Evolutionary conservation across 352 stramenopile genomes (phyloP), one percentile per base, ranked within the genome.

Genomic region (Globisporangium parvum): DNA sequence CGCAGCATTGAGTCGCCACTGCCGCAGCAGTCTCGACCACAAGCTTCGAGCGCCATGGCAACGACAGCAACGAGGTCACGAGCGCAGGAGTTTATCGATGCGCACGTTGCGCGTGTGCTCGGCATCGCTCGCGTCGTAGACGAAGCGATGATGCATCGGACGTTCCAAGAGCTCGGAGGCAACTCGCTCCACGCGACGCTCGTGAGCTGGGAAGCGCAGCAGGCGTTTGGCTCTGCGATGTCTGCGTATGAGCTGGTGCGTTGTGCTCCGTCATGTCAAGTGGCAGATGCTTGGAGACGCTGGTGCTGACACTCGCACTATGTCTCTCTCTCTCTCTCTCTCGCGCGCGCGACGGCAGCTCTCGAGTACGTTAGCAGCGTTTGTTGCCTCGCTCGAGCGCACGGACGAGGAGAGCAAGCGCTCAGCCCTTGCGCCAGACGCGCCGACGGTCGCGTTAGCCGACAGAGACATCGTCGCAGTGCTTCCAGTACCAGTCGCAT

Each of bases 111-210:
- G 12, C 49, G 40, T 12, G 8, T 52, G 21, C 21, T 57, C 6
- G 26, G 47, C 1, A 17, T 53, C 28, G 14, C 23, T 15, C 28
- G 20, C 20, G 47, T 6, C 21, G n/a, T 4, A 2, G 26, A 37
- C 14, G 46, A 9, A 31, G 20, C 21, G 21, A 33, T 47, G 21
- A 18, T 21, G 6, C 1, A 28, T 1, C 56, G 35, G n/a, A 73
- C 73, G 15, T 80, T 82, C 47, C 44, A 57, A n/a, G 62, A 79
- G 23, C 9, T 82, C 1, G 78, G 78, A 15, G 74, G 69, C n/a
- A 74, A 85, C 41, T 88, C 78, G 17, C 42, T 88, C 9, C 39
- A 77, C n/a, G 66, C 70, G 23, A 70, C 70, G n/a, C 50, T 87
- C 12, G 59, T 86, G 8, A 57, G 66, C 18, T 73, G 77, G 56